Conservation (phyloP, 73 alveolate genomes). For the Halteria grandinella region DNA sequence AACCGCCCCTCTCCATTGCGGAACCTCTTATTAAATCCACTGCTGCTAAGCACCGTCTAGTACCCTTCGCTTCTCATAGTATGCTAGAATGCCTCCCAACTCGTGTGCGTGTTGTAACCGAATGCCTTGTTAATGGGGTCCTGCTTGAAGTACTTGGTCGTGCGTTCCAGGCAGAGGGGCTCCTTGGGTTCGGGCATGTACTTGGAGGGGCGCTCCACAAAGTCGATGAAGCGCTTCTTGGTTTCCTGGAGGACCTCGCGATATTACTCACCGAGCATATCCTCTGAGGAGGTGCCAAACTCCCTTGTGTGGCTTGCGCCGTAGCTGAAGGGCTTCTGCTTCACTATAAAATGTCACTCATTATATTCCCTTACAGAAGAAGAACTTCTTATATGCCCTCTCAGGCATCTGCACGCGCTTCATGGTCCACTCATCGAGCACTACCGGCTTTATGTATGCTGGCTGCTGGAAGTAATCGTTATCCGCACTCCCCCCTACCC, state of each 20-base stretch:
- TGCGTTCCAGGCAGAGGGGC: constrained; percentile 52
- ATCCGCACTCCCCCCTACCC: constrained; percentile 63
- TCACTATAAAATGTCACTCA: constrained; percentile 14
- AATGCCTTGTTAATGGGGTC: constrained; percentile 51
- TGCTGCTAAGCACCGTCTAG: constrained; percentile 4
- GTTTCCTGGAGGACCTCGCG: constrained; percentile 28
- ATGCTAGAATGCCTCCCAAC: constrained; percentile 67
- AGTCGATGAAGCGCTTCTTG: constrained; percentile 50
- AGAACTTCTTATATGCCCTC: constrained; percentile 55
- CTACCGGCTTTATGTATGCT: constrained; percentile 60
- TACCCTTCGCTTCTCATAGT: neutral
- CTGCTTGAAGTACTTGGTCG: constrained; percentile 44
- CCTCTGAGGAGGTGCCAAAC: constrained; percentile 48
- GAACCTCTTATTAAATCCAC: no score
- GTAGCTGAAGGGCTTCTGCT: constrained; percentile 59
- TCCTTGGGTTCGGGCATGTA: constrained; percentile 26
- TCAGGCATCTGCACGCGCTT: constrained; percentile 55
- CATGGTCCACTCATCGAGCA: constrained; percentile 65
- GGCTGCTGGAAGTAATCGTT: constrained; percentile 55
- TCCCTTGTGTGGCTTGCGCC: constrained; percentile 52
- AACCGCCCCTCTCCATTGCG: no score
- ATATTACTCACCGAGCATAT: constrained; percentile 8
- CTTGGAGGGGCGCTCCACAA: constrained; percentile 60
- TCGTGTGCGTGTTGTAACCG: constrained; percentile 61
- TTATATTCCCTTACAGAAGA: constrained; percentile 15